A percentile compares a stretch with the other conserved stretches of the same genome.
Conservation (phyloP, 2,329 filamentous ascomycete species). For the Ascochyta viciae-villosae region DNA sequence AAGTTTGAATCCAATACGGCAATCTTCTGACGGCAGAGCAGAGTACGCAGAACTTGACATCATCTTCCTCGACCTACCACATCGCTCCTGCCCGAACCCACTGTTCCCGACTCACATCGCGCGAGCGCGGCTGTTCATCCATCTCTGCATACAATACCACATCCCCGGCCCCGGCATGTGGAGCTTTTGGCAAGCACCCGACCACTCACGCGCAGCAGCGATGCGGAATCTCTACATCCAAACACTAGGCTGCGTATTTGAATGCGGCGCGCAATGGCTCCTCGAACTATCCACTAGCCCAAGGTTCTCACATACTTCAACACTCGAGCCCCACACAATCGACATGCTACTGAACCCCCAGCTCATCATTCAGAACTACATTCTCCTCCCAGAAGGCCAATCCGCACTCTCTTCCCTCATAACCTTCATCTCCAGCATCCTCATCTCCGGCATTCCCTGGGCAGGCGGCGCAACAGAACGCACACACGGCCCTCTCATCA, state of each 20-base stretch:
- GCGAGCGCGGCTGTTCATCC: conserved; percentile 46
- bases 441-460: conserved; percentile 45
- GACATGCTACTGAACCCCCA: conserved; percentile 41
- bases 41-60: conserved; percentile 52
- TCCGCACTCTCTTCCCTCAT: conserved; percentile 29
- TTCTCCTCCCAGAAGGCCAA: conserved; percentile 33
- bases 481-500: conserved; percentile 41
- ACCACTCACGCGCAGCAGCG: conserved; percentile 45
- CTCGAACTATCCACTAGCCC: conserved; percentile 43
- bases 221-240: conserved; percentile 53
- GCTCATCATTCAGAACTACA: conserved; percentile 48
- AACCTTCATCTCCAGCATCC: conserved; percentile 26
- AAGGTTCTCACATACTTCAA: conserved; percentile 17
- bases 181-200: conserved; percentile 33
- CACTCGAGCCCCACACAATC: conserved; percentile 27
- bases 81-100: conserved; percentile 38
- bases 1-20: conserved; percentile 26
- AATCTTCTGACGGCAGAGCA: conserved; percentile 43
- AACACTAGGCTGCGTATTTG: conserved; percentile 51
- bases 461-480: conserved; percentile 38
- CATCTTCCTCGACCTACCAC: conserved; percentile 47
- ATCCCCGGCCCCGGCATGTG: conserved; percentile 35
- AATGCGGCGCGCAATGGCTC: conserved; percentile 51
- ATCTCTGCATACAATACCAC: conserved; percentile 40
- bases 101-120: conserved; percentile 34